Base-by-base conservation (phyloP, 129 eudicot genomes). In the Flaveria robusta region DNA sequence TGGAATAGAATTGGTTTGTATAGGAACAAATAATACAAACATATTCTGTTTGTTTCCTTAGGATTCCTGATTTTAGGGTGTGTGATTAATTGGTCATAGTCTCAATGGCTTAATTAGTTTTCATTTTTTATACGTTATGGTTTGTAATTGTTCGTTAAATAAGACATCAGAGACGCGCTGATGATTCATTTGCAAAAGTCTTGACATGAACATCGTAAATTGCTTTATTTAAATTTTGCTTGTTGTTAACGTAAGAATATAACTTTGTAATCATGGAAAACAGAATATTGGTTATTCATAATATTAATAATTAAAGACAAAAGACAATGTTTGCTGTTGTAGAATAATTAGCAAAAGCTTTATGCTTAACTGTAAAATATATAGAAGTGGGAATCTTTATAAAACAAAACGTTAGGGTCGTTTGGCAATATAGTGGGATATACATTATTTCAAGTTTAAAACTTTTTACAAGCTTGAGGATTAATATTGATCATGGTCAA, bases 71-170 rank as follows among this genome's bases (percentile, higher is more conserved):
- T 27, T 26, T 72, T 79, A 66, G 54, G 24, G 59, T 29, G 78
- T 71, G 74, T 72, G 83, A 79, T 79, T 79, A 63, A 58, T 71
- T 79, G 71, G 83, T 71, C 83, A 72, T 79, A 72, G 39, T 72
- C 83, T 72, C 22, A 14, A 50, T 71, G 83, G 73, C 83, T 60
- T 46, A 52, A 29, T 77, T 79, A 46, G 77, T 23, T 39, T 62
- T 19, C 47, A 60, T 47, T 72, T 72, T 65, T 72, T 79, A 72
- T 72, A 79, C 83, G 45, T 18, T 23, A 62, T 49, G 77, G 34
- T 79, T 47, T 18, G 12, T 52, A 52, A 79, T 71, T 79, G 83
- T 27, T 72, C 63, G 49, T 72, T 11, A 9, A 79, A 71, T 79
- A 79, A 79, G 22, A 62, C 55, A 62, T 62, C 42, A 16, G 43